Base-by-base conservation (phyloP, 2,329 filamentous ascomycete species). In the Lasiodiplodia sp. region DNA sequence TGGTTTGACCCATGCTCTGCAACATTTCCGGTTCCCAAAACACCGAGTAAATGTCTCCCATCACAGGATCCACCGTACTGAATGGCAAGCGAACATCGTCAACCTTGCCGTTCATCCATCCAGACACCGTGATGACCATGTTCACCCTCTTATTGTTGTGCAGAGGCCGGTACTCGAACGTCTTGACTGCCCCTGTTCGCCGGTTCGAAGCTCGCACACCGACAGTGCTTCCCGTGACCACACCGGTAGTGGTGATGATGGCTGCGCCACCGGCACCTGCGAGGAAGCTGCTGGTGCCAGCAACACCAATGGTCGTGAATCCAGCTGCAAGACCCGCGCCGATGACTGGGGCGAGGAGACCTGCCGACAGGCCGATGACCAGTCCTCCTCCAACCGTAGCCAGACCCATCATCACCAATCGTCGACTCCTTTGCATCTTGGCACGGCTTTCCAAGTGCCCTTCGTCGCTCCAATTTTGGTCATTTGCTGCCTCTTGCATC, bases 131-230 rank as follows among this genome's bases (percentile, higher is more conserved):
- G 49, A 99, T 89, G 71, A 99, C 96, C 37, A 99, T 86, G 74
- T 99, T 98, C 49, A 97, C 92, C 69, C 94, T 87, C 81, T 99
- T 99, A 81, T 98, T 98, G 82, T 99, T 99, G 83, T 98, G 94
- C 56, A 99, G 83, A 7, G 96, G 96, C 55, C 95, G 89, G 78
- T 98, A 99, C 80, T 99, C 96, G 76, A 98, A 99, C 0, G 96
- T 99, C 80, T 91, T 94, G 69, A 99, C 96, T 1, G 94, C 90
- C 16, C 96, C 95, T 1, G 92, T 98, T 73, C 96, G 88, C 74
- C 94, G 88, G 75, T 92, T 86, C n/a, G 94, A 94, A 31, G 96
- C 95, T 77, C 89, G 90, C 52, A 92, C 88, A 60, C 93, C 96
- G 75, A 99, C 96, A 47, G 93, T 89, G 74, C 93, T 89, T 64